Evolutionary conservation across 139 green algal genomes (phyloP), one percentile per base, ranked within the genome.

Genomic region (Edaphochlamys debaryana): DNA sequence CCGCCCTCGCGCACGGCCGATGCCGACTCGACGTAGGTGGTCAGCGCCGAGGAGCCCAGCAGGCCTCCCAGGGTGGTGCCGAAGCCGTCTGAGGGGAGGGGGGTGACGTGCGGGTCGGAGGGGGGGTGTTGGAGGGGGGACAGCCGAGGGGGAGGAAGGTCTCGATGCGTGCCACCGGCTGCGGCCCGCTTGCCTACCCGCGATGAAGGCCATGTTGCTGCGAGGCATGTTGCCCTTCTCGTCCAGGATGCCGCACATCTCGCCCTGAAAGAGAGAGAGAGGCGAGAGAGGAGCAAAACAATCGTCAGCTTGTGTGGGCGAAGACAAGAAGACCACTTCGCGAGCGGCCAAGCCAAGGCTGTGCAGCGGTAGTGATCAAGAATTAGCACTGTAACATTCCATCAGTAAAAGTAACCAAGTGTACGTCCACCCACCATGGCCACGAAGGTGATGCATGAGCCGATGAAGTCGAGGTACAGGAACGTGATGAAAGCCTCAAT

Each of bases 401-500:
- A n/a, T n/a, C n/a, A n/a, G n/a, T n/a, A n/a, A n/a, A n/a, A n/a
- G n/a, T n/a, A n/a, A n/a, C n/a, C n/a, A n/a, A n/a, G n/a, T n/a
- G n/a, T n/a, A n/a, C n/a, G n/a, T n/a, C n/a, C n/a, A n/a, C n/a
- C 2, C 56, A 63, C 56, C 56, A 88, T 80, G 42, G 74, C 64
- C 20, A 88, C 83, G 27, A 88, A 88, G 34, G 81, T 87, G 63
- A 87, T 87, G 81, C 42, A 87, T 23, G 58, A 68, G 79, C 77
- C 89, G 41, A 92, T 83, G 79, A 94, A 91, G 63, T 92, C 90
- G 5, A 93, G 69, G 81, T 93, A 91, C 36, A 91, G 79, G 87
- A 91, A 89, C 4, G 71, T 66, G n/a, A 67, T 23, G 32, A 64
- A 38, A 2, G 34, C 73, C 29, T n/a, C 36, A 8, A 80, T 45